Evolutionary conservation across 768 basidiomycete genomes (phyloP).

Genomic region (Hysterangium stoloniferum): DNA sequence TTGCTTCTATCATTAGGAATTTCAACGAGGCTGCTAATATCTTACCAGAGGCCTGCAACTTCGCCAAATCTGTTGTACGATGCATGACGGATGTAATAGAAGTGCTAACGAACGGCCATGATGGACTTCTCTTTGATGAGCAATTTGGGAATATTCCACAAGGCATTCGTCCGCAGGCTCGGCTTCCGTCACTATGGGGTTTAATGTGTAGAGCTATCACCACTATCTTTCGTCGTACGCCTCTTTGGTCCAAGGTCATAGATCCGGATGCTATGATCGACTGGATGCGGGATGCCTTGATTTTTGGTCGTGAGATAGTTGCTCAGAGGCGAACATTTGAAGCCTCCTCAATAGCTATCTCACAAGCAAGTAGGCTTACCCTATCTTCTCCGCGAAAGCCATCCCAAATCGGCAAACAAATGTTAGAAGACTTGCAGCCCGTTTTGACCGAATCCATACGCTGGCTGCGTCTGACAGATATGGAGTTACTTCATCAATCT

Average conservation of each 20-base stretch:
- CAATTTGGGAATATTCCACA: constrained; percentile 42
- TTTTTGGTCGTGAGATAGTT: constrained; percentile 83
- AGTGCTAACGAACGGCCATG: constrained; percentile 64
- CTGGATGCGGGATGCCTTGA: constrained; percentile 98
- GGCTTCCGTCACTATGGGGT: constrained; percentile 69
- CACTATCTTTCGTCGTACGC: constrained; percentile 79
- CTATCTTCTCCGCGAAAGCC: constrained; percentile 35
- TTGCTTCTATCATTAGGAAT: constrained; percentile 55
- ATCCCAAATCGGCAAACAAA: constrained; percentile 56
- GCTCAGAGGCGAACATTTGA: constrained; percentile 78
- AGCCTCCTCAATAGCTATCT: constrained; percentile 41
- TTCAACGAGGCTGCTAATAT: constrained; percentile 55
- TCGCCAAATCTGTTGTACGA: constrained; percentile 86
- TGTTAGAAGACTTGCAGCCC: constrained; percentile 70
- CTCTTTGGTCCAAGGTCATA: constrained; percentile 73
- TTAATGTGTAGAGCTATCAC: constrained; percentile 74
- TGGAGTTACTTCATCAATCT: constrained; percentile 85
- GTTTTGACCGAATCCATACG: constrained; percentile 72
- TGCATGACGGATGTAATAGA: constrained; percentile 93
- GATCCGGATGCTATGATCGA: constrained; percentile 79
- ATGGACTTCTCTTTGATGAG: constrained; percentile 58
- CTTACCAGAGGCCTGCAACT: constrained; percentile 77
- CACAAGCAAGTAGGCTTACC: constrained; percentile 18
- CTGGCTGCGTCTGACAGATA: constrained; percentile 91
- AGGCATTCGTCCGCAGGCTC: constrained; percentile 38